Evolutionary conservation across 2,329 filamentous ascomycete genomes (phyloP).

Genomic region (Claviceps pusilla): DNA sequence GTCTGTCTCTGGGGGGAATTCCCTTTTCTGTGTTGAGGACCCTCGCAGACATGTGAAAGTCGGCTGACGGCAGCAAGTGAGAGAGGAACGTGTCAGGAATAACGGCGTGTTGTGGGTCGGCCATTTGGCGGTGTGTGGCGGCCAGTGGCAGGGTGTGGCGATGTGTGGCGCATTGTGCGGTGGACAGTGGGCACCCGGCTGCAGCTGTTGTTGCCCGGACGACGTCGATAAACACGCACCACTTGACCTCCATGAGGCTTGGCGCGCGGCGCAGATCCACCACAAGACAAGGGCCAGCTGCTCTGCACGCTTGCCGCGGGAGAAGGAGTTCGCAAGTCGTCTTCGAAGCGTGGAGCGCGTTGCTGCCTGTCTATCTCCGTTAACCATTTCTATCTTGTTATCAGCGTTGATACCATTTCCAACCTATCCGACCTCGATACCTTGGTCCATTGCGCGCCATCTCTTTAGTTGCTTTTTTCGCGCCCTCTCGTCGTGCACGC

Average conservation of each 20-base stretch:
- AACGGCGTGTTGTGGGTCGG: background rate
- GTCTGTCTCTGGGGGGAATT: background rate
- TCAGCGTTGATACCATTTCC: background rate
- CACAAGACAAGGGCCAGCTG: background rate
- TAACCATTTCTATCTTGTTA: background rate
- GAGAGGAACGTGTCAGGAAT: background rate
- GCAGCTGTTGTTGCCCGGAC: conserved; percentile 4
- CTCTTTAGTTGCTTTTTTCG: background rate
- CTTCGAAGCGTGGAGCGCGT: background rate
- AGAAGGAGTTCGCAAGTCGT: background rate
- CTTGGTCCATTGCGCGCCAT: background rate
- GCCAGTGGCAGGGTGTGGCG: background rate
- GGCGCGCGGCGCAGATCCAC: background rate
- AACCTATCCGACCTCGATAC: background rate
- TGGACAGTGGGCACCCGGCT: background rate
- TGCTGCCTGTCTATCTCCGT: background rate
- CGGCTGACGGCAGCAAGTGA: background rate
- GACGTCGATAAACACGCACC: conserved; percentile 6
- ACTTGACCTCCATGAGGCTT: background rate
- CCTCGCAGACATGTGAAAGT: background rate
- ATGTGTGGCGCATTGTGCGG: background rate
- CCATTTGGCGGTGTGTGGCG: background rate
- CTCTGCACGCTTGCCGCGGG: background rate
- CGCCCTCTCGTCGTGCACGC: conserved; percentile 12
- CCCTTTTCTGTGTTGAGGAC: background rate